These are phyloP conservation scores for Metschnikowia sp. DNA, from an alignment of 805 yeast genomes.

Conservation along the genomic window DNA sequence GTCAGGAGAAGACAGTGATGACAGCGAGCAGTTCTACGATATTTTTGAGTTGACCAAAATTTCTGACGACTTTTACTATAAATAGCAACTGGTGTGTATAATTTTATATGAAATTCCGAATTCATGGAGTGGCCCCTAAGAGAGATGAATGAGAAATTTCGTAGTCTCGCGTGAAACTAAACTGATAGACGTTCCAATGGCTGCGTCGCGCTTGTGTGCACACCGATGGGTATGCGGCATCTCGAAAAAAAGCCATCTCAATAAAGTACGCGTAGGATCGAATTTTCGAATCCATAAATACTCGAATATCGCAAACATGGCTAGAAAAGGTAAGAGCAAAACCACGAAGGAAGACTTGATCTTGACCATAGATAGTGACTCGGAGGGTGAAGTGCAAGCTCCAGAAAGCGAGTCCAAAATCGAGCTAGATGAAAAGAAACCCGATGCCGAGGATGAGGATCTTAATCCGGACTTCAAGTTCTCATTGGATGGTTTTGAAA, in stretches of 20 bases:
- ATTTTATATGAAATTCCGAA: no score
- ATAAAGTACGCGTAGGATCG: not conserved
- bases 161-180: no score
- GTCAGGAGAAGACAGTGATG: slow-evolving; percentile 18
- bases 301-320: slow-evolving; percentile 8
- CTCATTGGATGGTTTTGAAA: slow-evolving; percentile 57
- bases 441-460: slow-evolving; percentile 30
- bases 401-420: slow-evolving; percentile 21
- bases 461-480: slow-evolving; percentile 75
- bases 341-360: slow-evolving; percentile 49
- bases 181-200: not conserved
- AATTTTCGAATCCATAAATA: not conserved
- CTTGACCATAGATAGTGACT: slow-evolving; percentile 76
- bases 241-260: slow-evolving; percentile 6
- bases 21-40: slow-evolving; percentile 28
- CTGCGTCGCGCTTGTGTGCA: slow-evolving; percentile 2
- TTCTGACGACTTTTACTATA: slow-evolving; percentile 25
- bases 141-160: no score
- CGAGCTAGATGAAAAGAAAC: slow-evolving; percentile 22
- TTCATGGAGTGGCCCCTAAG: no score
- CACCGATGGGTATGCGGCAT: slow-evolving; percentile 5
- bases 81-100: slow-evolving; percentile 8
- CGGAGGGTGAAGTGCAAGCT: slow-evolving; percentile 41
- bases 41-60: slow-evolving; percentile 24
- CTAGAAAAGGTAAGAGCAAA: slow-evolving; percentile 11